Percentiles rank a stretch among this genome's conserved stretches.
phyloP scores from a whole-genome alignment of 1,284 basidiomycete genomes.

The Anthracocystis setariae region DNA sequence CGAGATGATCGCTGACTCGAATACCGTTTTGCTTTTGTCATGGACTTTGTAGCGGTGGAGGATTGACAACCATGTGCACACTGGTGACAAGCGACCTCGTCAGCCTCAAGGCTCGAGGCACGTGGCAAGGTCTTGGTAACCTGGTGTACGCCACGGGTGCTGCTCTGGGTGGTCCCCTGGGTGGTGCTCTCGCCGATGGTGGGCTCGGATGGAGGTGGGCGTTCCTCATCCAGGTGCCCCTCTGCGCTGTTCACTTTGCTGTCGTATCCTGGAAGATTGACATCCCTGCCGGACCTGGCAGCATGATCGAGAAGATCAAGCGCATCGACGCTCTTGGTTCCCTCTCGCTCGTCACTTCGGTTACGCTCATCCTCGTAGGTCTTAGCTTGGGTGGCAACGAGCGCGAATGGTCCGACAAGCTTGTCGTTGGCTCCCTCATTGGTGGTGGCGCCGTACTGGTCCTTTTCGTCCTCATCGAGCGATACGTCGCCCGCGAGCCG shows the following conservation, averaged over 20 bases:
- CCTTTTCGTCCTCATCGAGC: conserved; percentile 70
- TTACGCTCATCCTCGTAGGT: conserved; percentile 66
- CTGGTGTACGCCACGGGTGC: conserved; percentile 67
- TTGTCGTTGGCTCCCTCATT: conserved; percentile 58
- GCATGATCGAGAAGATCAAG: conserved; percentile 68
- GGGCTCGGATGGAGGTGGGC: conserved; percentile 64
- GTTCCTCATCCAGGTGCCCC: conserved; percentile 67
- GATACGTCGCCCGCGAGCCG: conserved; percentile 69
- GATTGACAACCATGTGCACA: conserved; percentile 69
- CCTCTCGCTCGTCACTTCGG: conserved; percentile 66
- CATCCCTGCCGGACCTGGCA: conserved; percentile 68
- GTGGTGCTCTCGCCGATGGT: conserved; percentile 59
- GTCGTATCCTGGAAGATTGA: conserved; percentile 68
- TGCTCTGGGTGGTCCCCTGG: conserved; percentile 64
- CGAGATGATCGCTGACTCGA: no score
- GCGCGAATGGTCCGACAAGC: conserved; percentile 57
- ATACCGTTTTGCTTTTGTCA: no score
- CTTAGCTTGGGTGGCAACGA: conserved; percentile 66
- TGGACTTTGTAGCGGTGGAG: no score
- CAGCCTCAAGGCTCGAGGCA: conserved; percentile 69
- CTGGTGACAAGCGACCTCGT: conserved; percentile 70
- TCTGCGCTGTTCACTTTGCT: conserved; percentile 67
- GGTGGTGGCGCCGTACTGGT: conserved; percentile 71
- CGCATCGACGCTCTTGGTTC: conserved; percentile 68
- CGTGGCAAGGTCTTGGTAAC: conserved; percentile 68